Conservation (phyloP, 805 yeast species). For the Suhomyces xylopsoci region DNA sequence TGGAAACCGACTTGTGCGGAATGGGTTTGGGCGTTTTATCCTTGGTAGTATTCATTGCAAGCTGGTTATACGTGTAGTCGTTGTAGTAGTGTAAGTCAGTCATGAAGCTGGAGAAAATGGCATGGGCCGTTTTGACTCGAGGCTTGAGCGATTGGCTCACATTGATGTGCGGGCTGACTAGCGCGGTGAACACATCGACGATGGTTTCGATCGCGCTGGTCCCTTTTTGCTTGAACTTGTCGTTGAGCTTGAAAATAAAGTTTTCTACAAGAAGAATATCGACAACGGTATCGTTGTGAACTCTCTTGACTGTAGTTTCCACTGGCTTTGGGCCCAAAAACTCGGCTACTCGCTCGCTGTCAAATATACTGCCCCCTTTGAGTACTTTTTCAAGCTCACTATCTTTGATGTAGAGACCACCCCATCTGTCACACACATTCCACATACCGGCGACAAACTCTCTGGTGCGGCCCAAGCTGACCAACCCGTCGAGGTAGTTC, state of each 20-base stretch:
- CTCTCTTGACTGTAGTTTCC: background rate
- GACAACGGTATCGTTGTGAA: slow-evolving; percentile 8
- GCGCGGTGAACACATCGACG: slow-evolving; percentile 24
- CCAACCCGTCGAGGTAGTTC: slow-evolving; percentile 28
- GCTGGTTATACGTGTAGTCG: slow-evolving; percentile 24
- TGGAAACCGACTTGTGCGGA: slow-evolving; percentile 22
- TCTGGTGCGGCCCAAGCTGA: slow-evolving; percentile 26
- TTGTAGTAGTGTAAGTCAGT: slow-evolving; percentile 27
- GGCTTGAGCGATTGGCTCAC: slow-evolving; percentile 16
- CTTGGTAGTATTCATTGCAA: slow-evolving; percentile 3
- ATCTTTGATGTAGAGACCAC: slow-evolving; percentile 22
- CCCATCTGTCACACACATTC: slow-evolving; percentile 34
- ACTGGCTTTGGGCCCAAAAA: background rate
- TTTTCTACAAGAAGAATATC: slow-evolving; percentile 33
- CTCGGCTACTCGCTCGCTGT: background rate
- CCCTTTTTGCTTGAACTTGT: slow-evolving; percentile 15
- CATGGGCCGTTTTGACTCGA: slow-evolving; percentile 27
- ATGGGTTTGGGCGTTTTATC: slow-evolving; percentile 10
- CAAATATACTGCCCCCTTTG: background rate
- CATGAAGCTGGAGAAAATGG: slow-evolving; percentile 26
- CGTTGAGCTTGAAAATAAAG: slow-evolving; percentile 32
- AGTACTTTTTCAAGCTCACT: background rate
- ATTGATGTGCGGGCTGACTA: slow-evolving; percentile 18
- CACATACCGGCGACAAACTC: slow-evolving; percentile 32
- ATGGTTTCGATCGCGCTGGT: slow-evolving; percentile 20